phyloP scores from a whole-genome alignment of 1,139 yeast genomes.

The Yamadazyma dendronema region DNA sequence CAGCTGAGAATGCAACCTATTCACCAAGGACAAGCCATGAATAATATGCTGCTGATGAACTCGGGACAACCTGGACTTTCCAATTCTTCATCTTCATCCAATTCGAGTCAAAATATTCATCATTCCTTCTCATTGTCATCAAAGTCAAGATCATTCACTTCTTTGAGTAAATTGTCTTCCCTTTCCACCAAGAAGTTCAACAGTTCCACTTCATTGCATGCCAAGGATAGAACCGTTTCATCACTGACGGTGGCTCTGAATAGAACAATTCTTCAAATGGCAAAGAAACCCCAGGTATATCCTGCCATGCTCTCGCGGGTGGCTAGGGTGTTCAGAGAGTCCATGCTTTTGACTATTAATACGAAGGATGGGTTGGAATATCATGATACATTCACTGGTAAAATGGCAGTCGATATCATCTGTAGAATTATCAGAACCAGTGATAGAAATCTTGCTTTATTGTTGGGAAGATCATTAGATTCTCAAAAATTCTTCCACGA shows the following conservation, averaged over 20 bases:
- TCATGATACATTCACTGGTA: slow-evolving; percentile 92
- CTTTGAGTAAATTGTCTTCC: slow-evolving; percentile 42
- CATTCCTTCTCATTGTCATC: slow-evolving; percentile 42
- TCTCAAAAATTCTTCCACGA: slow-evolving; percentile 95
- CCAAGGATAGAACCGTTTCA: slow-evolving; percentile 32
- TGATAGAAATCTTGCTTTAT: slow-evolving; percentile 84
- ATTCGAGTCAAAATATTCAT: slow-evolving; percentile 19
- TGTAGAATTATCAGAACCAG: slow-evolving; percentile 84
- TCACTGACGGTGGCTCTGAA: slow-evolving; percentile 29
- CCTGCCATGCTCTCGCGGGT: slow-evolving; percentile 89
- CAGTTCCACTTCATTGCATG: slow-evolving; percentile 34
- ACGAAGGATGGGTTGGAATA: slow-evolving; percentile 93
- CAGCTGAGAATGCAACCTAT: slow-evolving; percentile 13
- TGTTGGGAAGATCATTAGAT: slow-evolving; percentile 88
- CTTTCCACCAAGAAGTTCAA: slow-evolving; percentile 42
- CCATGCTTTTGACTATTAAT: slow-evolving; percentile 70
- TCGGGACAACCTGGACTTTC: slow-evolving; percentile 8
- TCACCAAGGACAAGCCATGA: slow-evolving; percentile 18
- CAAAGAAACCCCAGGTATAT: slow-evolving; percentile 66
- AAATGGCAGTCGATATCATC: slow-evolving; percentile 88
- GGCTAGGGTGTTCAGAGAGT: slow-evolving; percentile 73
- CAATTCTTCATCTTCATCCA: slow-evolving; percentile 20
- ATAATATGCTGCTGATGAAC: background rate
- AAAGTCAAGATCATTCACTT: slow-evolving; percentile 44
- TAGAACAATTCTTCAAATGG: slow-evolving; percentile 31